Percentiles rank a stretch among this genome's conserved stretches.
phyloP scores from a whole-genome alignment of 1,284 basidiomycete genomes.

The Moesziomyces sp. region DNA sequence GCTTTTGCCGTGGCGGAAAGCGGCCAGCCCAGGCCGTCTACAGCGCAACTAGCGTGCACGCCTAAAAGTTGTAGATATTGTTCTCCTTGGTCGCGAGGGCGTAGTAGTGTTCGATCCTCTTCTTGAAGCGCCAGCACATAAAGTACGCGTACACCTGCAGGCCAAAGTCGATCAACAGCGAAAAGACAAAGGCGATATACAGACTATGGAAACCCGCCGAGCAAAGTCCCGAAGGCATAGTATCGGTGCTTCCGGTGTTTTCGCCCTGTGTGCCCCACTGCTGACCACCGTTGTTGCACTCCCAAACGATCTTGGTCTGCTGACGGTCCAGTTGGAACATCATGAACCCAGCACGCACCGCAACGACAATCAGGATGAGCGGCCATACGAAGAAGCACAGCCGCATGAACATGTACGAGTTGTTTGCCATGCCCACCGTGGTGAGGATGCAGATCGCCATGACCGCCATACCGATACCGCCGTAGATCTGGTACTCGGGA shows the following conservation, averaged over 20 bases:
- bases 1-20: not conserved
- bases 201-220: slow-evolving; percentile 75
- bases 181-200: slow-evolving; percentile 77
- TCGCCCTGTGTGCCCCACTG: slow-evolving; percentile 74
- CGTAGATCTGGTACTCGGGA: slow-evolving; percentile 78
- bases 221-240: slow-evolving; percentile 75
- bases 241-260: slow-evolving; percentile 67
- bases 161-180: slow-evolving; percentile 75
- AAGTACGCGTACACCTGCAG: slow-evolving; percentile 74
- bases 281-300: slow-evolving; percentile 78
- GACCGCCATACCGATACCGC: slow-evolving; percentile 76
- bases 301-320: slow-evolving; percentile 76
- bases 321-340: slow-evolving; percentile 67
- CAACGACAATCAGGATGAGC: slow-evolving; percentile 76
- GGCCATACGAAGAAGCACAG: slow-evolving; percentile 79
- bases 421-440: slow-evolving; percentile 77
- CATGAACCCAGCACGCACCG: slow-evolving; percentile 78
- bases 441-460: slow-evolving; percentile 74
- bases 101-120: slow-evolving; percentile 63
- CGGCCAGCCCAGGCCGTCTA: too few species aligned
- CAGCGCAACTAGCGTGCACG: not conserved
- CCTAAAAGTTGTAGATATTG: slow-evolving; percentile 44
- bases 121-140: slow-evolving; percentile 63
- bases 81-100: slow-evolving; percentile 46
- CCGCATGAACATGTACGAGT: slow-evolving; percentile 78